These are phyloP conservation scores for Coffea canephora DNA, from an alignment of 257 asterid genomes.

Conservation along the genomic window DNA sequence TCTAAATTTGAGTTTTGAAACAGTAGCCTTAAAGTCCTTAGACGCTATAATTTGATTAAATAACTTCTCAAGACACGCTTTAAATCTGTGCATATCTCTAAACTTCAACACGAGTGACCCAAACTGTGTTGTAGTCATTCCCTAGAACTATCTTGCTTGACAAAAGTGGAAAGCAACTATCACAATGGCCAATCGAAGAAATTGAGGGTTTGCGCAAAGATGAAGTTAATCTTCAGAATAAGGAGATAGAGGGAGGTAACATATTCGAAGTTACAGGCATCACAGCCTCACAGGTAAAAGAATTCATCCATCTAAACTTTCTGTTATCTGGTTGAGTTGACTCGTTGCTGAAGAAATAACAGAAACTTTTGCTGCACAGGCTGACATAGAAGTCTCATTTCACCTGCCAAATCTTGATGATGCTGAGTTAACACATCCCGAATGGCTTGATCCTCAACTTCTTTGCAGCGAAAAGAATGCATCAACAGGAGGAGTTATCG, in stretches of 20 bases:
- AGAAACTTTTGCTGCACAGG: constrained; percentile 14
- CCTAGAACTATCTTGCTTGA: constrained; percentile 65
- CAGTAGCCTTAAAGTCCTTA: too few relatives aligned
- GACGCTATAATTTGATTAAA: too few relatives aligned
- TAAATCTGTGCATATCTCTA: neutral
- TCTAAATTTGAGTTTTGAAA: too few relatives aligned
- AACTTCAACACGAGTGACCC: too few relatives aligned
- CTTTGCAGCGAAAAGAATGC: constrained; percentile 30
- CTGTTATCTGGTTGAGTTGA: neutral
- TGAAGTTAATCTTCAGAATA: constrained; percentile 28
- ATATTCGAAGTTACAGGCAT: constrained; percentile 48
- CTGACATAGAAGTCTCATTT: constrained; percentile 34
- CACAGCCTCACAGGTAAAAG: constrained; percentile 61
- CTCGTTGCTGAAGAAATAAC: neutral
- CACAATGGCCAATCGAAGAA: constrained; percentile 77
- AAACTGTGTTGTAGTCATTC: constrained; percentile 38
- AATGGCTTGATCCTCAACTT: constrained; percentile 24
- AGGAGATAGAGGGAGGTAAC: constrained; percentile 36
- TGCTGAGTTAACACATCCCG: constrained; percentile 20
- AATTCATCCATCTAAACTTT: neutral
- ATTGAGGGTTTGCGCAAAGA: constrained; percentile 42
- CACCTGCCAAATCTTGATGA: constrained; percentile 15
- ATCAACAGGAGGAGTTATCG: constrained; percentile 23
- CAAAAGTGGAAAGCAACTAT: constrained; percentile 55
- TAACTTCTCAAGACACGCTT: neutral